These are phyloP conservation scores for Whalleya microplaca DNA, from an alignment of 2,329 filamentous ascomycete species.

Conservation along the genomic window DNA sequence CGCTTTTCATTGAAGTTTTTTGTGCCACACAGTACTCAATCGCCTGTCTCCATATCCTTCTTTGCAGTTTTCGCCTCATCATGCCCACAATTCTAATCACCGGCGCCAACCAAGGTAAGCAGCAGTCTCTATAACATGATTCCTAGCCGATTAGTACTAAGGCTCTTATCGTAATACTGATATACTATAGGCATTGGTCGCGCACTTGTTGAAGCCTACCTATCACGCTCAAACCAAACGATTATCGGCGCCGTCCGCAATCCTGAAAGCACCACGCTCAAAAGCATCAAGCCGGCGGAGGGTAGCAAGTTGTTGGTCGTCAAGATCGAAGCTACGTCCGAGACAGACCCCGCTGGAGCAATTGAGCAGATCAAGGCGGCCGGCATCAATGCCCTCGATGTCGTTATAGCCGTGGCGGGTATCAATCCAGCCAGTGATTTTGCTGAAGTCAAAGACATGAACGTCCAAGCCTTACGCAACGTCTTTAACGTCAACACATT, in stretches of 20 bases:
- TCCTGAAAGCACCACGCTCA: neutral
- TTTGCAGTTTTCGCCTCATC: too few species aligned
- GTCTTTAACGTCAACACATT: neutral
- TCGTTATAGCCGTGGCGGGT: neutral
- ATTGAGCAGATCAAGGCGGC: neutral
- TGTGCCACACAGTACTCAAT: too few species aligned
- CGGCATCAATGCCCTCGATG: conserved; percentile 1
- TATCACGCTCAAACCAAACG: neutral
- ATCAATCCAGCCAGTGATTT: neutral
- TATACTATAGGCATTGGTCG: conserved; percentile 7
- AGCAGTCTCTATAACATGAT: too few species aligned
- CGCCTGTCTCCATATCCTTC: too few species aligned
- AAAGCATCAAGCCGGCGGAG: neutral
- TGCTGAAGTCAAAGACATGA: neutral
- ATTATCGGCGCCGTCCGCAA: neutral
- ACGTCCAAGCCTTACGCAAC: neutral
- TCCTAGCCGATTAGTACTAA: too few species aligned
- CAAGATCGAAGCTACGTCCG: neutral
- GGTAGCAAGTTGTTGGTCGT: neutral
- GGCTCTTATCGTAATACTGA: too few species aligned
- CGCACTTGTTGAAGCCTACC: neutral
- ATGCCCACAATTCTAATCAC: too few species aligned
- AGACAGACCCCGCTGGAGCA: neutral
- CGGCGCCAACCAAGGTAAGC: too few species aligned
- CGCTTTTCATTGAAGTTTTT: too few species aligned